Conservation (phyloP, 768 basidiomycete species). For the Galerina marginata region DNA sequence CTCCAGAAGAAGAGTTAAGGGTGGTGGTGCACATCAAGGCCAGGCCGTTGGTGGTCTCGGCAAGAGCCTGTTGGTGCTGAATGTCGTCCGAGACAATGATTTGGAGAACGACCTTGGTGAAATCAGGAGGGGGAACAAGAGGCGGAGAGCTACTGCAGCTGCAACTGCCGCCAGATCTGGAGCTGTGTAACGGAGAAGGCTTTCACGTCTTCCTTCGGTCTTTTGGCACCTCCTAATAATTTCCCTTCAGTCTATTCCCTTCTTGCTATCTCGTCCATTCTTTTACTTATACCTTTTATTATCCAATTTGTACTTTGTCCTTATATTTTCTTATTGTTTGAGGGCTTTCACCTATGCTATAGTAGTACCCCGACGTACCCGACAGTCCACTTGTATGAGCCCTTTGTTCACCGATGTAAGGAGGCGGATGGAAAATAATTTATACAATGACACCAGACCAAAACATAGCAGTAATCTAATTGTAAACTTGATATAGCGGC, state of each 20-base stretch:
- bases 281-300: too few species aligned
- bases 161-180: slow-evolving; percentile 27
- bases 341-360: too few species aligned
- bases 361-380: too few species aligned
- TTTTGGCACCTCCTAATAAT: too few species aligned
- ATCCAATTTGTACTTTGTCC: too few species aligned
- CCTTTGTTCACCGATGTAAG: not conserved
- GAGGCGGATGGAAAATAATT: slow-evolving; percentile 14
- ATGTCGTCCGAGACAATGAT: slow-evolving; percentile 67
- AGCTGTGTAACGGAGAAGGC: not conserved
- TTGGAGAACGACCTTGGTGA: slow-evolving; percentile 79
- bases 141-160: slow-evolving; percentile 39
- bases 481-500: slow-evolving; percentile 93
- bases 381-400: not conserved
- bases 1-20: slow-evolving; percentile 57
- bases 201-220: too few species aligned
- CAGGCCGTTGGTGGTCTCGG: slow-evolving; percentile 72
- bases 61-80: slow-evolving; percentile 68
- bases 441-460: slow-evolving; percentile 1
- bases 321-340: too few species aligned
- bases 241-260: too few species aligned
- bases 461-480: slow-evolving; percentile 52
- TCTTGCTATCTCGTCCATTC: too few species aligned
- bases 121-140: slow-evolving; percentile 77
- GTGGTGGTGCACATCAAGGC: slow-evolving; percentile 58